Evolutionary conservation across 2,329 filamentous ascomycete species (phyloP).

Genomic region (Akanthomyces lecanii): DNA sequence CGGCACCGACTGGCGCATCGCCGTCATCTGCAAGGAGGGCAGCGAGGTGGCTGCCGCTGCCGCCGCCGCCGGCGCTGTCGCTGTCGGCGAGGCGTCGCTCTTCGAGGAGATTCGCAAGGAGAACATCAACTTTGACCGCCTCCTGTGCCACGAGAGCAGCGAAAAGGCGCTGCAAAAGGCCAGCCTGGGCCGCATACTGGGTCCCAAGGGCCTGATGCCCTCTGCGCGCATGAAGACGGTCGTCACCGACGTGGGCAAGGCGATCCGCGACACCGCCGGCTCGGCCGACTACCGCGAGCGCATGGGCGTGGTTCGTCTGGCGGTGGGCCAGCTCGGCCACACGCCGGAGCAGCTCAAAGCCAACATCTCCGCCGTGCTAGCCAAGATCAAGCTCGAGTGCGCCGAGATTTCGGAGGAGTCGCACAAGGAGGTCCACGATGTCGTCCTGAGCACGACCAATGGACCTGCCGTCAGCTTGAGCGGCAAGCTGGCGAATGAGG

Average conservation of each 20-base stretch:
- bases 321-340: conserved; percentile 87
- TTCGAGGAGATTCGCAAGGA: conserved; percentile 73
- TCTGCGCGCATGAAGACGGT: conserved; percentile 84
- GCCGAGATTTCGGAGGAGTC: conserved; percentile 57
- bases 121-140: conserved; percentile 80
- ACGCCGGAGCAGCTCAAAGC: conserved; percentile 79
- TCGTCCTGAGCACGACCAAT: conserved; percentile 82
- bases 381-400: conserved; percentile 74
- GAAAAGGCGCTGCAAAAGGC: conserved; percentile 77
- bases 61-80: conserved; percentile 68
- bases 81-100: conserved; percentile 81
- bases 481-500: conserved; percentile 66
- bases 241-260: conserved; percentile 69
- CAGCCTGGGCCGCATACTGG: conserved; percentile 73
- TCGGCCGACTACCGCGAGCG: conserved; percentile 84
- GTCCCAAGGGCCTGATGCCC: conserved; percentile 90
- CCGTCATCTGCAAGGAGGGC: conserved; percentile 83
- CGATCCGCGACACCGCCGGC: conserved; percentile 77
- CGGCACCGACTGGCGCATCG: conserved; percentile 82
- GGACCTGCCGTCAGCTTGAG: conserved; percentile 83
- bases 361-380: conserved; percentile 77
- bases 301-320: conserved; percentile 76
- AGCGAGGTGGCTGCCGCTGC: conserved; percentile 72
- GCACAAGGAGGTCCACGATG: conserved; percentile 48
- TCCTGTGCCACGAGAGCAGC: conserved; percentile 79